Evolutionary conservation across 164 flowering plant genomes (phyloP).

Genomic region (Taxillus chinensis): DNA sequence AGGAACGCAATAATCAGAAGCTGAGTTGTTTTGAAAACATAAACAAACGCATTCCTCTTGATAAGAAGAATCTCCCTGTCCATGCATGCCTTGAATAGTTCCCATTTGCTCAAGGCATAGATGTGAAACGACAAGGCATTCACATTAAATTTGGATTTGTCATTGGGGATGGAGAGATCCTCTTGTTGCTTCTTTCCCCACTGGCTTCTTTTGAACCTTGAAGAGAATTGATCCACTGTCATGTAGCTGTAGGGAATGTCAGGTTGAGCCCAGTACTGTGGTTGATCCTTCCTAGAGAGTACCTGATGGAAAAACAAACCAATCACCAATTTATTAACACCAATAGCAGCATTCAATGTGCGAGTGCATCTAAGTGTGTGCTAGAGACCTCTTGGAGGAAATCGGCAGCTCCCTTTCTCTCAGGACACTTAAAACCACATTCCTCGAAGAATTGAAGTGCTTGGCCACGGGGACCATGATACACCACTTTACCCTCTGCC

Average conservation of each 20-base stretch:
- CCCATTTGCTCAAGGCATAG: constrained; percentile 34
- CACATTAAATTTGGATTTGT: constrained; percentile 21
- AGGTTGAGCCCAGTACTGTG: constrained; percentile 37
- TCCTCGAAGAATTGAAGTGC: constrained; percentile 36
- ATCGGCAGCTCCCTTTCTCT: constrained; percentile 61
- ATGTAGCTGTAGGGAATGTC: constrained; percentile 34
- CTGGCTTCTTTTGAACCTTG: constrained; percentile 23
- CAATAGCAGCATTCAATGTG: background rate
- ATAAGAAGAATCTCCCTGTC: constrained; percentile 43
- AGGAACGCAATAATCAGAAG: constrained; percentile 30
- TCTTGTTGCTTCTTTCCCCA: constrained; percentile 23
- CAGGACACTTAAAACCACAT: constrained; percentile 62
- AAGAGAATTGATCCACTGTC: constrained; percentile 28
- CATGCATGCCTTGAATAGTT: constrained; percentile 42
- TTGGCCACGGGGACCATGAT: constrained; percentile 53
- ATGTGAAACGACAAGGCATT: constrained; percentile 26
- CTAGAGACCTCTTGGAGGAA: constrained; percentile 57
- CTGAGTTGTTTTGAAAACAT: constrained; percentile 42
- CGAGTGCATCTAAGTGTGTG: background rate
- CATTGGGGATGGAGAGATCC: constrained; percentile 31
- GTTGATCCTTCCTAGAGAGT: constrained; percentile 52
- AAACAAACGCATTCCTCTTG: constrained; percentile 40
- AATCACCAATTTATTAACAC: background rate
- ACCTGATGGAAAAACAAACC: constrained; percentile 23
- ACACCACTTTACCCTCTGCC: constrained; percentile 59